These are phyloP conservation scores for Incumbomyces lentus DNA, from an alignment of 2,329 filamentous ascomycete species.

Conservation along the genomic window DNA sequence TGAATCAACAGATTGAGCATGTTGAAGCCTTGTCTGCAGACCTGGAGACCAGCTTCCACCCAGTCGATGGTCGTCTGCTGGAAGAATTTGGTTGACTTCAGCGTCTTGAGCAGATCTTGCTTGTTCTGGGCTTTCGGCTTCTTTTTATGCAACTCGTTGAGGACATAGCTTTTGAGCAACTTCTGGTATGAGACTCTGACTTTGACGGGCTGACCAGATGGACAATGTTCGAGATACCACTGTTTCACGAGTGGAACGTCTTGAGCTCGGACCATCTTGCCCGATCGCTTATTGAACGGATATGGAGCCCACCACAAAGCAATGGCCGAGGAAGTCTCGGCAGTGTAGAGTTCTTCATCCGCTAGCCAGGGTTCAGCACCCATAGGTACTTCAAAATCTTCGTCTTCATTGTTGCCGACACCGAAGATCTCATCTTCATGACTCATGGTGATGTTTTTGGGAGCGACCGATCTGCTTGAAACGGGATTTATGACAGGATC, in stretches of 20 bases:
- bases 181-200: slow-evolving; percentile 98
- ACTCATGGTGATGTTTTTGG: slow-evolving; percentile 83
- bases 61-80: slow-evolving; percentile 98
- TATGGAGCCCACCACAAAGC: slow-evolving; percentile 97
- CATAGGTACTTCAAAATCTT: slow-evolving; percentile 71
- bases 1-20: slow-evolving; percentile 98
- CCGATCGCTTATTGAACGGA: slow-evolving; percentile 87
- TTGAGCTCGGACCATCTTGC: slow-evolving; percentile 90
- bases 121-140: slow-evolving; percentile 92
- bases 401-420: slow-evolving; percentile 66
- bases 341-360: slow-evolving; percentile 79
- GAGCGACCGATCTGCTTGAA: slow-evolving; percentile 83
- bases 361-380: slow-evolving; percentile 78
- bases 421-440: slow-evolving; percentile 95
- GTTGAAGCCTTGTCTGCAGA: slow-evolving; percentile 96
- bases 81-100: slow-evolving; percentile 98
- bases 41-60: slow-evolving; percentile 97
- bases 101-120: slow-evolving; percentile 75
- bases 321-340: slow-evolving; percentile 83
- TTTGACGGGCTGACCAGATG: slow-evolving; percentile 84
- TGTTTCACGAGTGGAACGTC: slow-evolving; percentile 96
- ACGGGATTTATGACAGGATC: slow-evolving; percentile 97
- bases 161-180: slow-evolving; percentile 84
- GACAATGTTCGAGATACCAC: slow-evolving; percentile 95
- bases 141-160: slow-evolving; percentile 95